Evolutionary conservation across 768 basidiomycete genomes (phyloP).

Genomic region (Lactarius sanguifluus): DNA sequence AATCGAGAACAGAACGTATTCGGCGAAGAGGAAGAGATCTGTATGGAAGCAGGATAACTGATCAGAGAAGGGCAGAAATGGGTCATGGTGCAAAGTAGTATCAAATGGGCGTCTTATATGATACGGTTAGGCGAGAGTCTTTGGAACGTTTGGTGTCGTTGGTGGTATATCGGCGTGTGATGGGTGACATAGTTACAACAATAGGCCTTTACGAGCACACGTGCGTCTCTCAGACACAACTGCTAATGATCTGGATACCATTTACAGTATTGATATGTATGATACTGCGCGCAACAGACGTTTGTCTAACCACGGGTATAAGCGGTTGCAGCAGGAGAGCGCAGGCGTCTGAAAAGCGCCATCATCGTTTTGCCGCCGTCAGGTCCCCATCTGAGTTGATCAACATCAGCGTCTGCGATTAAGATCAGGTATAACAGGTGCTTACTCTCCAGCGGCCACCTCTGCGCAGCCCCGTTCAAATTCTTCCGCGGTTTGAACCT

Average conservation of each 20-base stretch:
- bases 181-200: too few species aligned
- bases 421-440: slow-evolving; percentile 5
- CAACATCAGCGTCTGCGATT: slow-evolving; percentile 9
- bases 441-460: slow-evolving; percentile 69
- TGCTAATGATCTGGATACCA: background rate
- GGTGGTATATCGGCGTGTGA: too few species aligned
- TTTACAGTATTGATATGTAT: background rate
- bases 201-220: background rate
- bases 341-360: slow-evolving; percentile 63
- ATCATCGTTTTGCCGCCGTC: slow-evolving; percentile 70
- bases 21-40: too few species aligned
- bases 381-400: slow-evolving; percentile 56
- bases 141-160: too few species aligned
- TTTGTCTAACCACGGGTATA: slow-evolving; percentile 29
- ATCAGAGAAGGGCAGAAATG: too few species aligned
- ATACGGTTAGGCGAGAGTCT: too few species aligned
- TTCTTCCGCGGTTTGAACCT: slow-evolving; percentile 59
- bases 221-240: too few species aligned
- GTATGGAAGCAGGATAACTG: too few species aligned
- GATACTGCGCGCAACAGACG: background rate
- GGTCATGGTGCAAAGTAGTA: too few species aligned
- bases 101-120: too few species aligned
- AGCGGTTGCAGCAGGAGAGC: slow-evolving; percentile 49
- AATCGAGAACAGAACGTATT: too few species aligned
- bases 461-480: slow-evolving; percentile 72